phyloP scores from a whole-genome alignment of 345 rosid genomes.

The Odontarrhena argentea region DNA sequence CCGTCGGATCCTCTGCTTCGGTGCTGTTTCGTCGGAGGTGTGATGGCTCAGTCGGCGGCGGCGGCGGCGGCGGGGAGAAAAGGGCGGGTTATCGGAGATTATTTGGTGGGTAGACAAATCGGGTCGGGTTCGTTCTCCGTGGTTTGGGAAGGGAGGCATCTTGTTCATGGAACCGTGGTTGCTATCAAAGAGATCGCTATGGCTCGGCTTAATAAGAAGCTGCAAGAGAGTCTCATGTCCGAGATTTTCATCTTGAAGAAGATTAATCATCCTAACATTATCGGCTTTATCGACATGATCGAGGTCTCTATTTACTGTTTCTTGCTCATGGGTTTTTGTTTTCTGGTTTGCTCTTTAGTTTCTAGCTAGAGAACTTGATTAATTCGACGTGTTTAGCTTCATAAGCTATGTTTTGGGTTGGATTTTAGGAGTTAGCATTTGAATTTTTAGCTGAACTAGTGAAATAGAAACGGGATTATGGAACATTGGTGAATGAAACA shows the following conservation, averaged over 20 bases:
- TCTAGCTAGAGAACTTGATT: neutral
- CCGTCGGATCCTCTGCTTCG: constrained; percentile 21
- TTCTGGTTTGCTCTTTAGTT: neutral
- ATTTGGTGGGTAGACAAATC: constrained; percentile 71
- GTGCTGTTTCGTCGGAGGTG: constrained; percentile 19
- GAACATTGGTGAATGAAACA: constrained; percentile 15
- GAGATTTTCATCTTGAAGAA: constrained; percentile 77
- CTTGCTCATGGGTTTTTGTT: neutral
- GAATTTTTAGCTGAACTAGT: neutral
- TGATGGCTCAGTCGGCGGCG: constrained; percentile 66
- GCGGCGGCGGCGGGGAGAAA: constrained; percentile 42
- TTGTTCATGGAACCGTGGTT: constrained; percentile 83
- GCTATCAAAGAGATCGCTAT: constrained; percentile 93
- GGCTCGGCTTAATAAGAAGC: constrained; percentile 70
- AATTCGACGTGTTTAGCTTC: neutral
- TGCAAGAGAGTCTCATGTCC: constrained; percentile 88
- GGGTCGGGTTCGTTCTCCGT: constrained; percentile 98
- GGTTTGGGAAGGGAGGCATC: constrained; percentile 94
- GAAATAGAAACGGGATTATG: neutral
- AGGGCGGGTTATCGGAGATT: constrained; percentile 84
- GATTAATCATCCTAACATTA: constrained; percentile 85
- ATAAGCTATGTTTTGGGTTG: neutral
- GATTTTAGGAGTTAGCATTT: neutral
- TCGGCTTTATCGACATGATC: constrained; percentile 81
- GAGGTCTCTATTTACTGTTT: constrained; percentile 49